Evolutionary conservation across 1,139 yeast genomes (phyloP).

Genomic region (Zygotorulaspora mrakii): DNA sequence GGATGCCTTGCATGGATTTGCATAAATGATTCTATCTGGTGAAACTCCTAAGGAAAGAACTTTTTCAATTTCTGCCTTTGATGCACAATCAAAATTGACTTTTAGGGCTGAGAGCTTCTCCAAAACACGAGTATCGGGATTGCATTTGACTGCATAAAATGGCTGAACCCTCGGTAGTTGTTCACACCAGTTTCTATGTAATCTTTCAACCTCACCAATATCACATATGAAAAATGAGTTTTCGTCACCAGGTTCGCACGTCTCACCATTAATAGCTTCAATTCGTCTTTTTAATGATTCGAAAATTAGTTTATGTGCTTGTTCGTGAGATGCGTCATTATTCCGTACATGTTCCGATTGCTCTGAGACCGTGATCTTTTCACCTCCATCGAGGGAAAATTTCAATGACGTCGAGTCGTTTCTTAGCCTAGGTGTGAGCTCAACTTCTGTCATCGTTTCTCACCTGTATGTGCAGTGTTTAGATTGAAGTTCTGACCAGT

Average conservation of each 20-base stretch:
- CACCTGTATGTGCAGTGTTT: no score
- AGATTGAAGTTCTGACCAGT: no score
- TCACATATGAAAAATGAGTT: slow-evolving; percentile 89
- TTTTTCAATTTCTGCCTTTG: slow-evolving; percentile 73
- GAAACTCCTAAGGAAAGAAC: slow-evolving; percentile 60
- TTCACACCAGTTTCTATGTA: slow-evolving; percentile 57
- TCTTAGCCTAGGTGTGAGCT: no score
- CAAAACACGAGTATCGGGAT: slow-evolving; percentile 65
- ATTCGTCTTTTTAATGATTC: slow-evolving; percentile 46
- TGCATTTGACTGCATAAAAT: slow-evolving; percentile 91
- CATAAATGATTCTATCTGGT: slow-evolving; percentile 73
- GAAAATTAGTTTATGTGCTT: slow-evolving; percentile 38
- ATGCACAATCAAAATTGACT: slow-evolving; percentile 89
- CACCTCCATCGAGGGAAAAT: no score
- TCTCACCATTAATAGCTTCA: slow-evolving; percentile 49
- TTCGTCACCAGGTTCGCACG: slow-evolving; percentile 74
- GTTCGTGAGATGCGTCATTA: no score
- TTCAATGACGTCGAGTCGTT: no score
- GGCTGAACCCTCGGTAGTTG: slow-evolving; percentile 75
- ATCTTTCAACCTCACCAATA: slow-evolving; percentile 62
- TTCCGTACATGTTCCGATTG: no score
- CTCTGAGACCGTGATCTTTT: no score
- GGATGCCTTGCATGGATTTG: slow-evolving; percentile 88
- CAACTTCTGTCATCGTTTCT: no score
- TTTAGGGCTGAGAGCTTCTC: slow-evolving; percentile 57